Base-by-base conservation (phyloP, 2,329 filamentous ascomycete genomes). In the Scytalidium sp. region DNA sequence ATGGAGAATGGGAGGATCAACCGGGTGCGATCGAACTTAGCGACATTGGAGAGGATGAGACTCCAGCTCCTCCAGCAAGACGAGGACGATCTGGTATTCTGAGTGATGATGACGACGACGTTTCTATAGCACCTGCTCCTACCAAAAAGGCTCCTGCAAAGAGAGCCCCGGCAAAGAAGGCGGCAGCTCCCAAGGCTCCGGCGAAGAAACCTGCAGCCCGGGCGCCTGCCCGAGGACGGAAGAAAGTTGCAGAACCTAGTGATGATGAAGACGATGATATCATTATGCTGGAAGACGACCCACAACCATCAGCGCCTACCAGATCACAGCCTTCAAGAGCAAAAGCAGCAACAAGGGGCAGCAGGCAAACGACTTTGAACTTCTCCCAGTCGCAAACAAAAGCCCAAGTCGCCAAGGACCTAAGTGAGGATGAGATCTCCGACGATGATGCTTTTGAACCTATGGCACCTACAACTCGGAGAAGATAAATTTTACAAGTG, bases 1-100 rank as follows among this genome's bases (percentile, higher is more conserved):
- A 96, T 45, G 94, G 92, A 0, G 78, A 79, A 45, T 97, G 93
- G 92, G 87, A 87, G 52, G 87, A 94, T 43, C 83, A 90, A 51
- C 82, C 88, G 0, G 85, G 81, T 7, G 88, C 85, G 1, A 67
- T 84, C 4, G 75, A 84, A 41, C 70, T 70, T 11, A 61, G 64
- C 7, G 60, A 63, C 3, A 61, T 64, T 10, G 63, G 73, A 19
- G 70, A 78, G 52, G 71, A 76, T 43, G 78, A 74, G 15, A 73
- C 73, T 13, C 68, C 71, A 40, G 57, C 51, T 23, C 62, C 64
- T 47, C 56, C 58, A 51, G 54, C 69, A 9, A 58, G 50, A 46
- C 53, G 57, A 40, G 54, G 53, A 20, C 53, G 50, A 51, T 19
- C 46, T 68, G 50, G 67, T 67, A 19, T 75, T 19, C 78, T 15